Conservation (phyloP, 192 early-diverging fungal genomes). For the Gryganskiella cystojenkinii region DNA sequence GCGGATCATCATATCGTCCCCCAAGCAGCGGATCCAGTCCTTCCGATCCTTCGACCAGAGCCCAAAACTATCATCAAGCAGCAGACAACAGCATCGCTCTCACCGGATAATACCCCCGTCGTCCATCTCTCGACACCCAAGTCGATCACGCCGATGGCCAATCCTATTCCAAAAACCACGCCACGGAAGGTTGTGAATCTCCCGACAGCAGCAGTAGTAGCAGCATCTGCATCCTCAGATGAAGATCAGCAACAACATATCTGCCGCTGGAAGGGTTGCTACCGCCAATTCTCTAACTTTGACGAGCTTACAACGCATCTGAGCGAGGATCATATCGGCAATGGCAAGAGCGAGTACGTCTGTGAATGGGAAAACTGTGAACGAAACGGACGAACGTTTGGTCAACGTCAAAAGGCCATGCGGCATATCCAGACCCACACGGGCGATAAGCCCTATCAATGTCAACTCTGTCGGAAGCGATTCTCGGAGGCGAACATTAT, state of each 20-base stretch:
- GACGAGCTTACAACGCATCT: constrained; percentile 74
- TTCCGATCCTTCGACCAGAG: constrained; percentile 14
- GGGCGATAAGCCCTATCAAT: constrained; percentile 81
- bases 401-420: constrained; percentile 70
- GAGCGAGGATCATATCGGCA: constrained; percentile 71
- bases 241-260: constrained; percentile 71
- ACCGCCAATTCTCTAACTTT: constrained; percentile 64
- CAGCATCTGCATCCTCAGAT: background rate
- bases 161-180: no score
- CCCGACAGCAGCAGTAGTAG: background rate
- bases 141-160: no score
- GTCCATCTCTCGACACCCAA: no score
- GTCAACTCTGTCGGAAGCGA: constrained; percentile 74
- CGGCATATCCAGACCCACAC: constrained; percentile 89
- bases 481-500: constrained; percentile 82
- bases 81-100: background rate
- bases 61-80: background rate
- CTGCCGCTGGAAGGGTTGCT: constrained; percentile 81
- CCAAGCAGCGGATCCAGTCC: constrained; percentile 31
- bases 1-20: constrained; percentile 61
- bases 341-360: constrained; percentile 64
- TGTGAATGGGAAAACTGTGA: constrained; percentile 65
- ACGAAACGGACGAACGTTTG: constrained; percentile 59
- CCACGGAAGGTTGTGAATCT: no score
- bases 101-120: background rate